Evolutionary conservation across 371 early-diverging fungal genomes (phyloP), one percentile per base, ranked within the genome.

Genomic region (Globomyces sp.): DNA sequence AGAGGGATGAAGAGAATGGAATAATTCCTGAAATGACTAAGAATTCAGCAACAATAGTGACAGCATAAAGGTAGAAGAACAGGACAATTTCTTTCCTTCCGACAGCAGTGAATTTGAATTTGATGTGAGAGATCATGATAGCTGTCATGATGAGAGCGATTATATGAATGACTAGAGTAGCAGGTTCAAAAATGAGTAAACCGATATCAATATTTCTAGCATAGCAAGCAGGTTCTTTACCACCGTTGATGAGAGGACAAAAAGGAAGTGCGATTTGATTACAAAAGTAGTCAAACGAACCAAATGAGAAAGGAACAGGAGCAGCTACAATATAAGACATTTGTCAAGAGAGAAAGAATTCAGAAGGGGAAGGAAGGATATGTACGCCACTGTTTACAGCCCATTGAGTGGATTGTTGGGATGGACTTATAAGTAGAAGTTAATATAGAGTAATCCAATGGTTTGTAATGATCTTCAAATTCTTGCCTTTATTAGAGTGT

Each of bases 51-150:
- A 94, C 77, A 11, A 86, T 87, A 66, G 89, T 85, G 46, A 90
- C 68, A 77, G 91, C 89, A 78, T 96, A 98, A 69, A 95, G 77
- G 74, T 96, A 98, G 75, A 96, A 96, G 84, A 96, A 94, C 87
- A 94, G 87, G 64, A 94, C 90, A 71, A 96, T 95, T 80, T 96
- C 98, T 83, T 94, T 94, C 53, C 98, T 81, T 89, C 96, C 97
- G 51, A 98, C 94, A 39, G 98, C 98, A 6, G 96, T 98, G 79
- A 94, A 96, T 83, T 98, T 98, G 40, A 90, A 88, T 71, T 90
- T 89, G 74, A 98, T 90, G 75, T 96, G 95, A 73, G 89, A 91
- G 74, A 98, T 94, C 97, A 98, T 98, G 75, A 95, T 95, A 41
- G 87, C 82, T 5, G 96, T 90, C 98, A 98, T 98, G 69, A 94